Percentiles rank a stretch among this genome's conserved stretches.
phyloP scores from a whole-genome alignment of 345 rosid genomes.

The Mallotus nudiflorus region DNA sequence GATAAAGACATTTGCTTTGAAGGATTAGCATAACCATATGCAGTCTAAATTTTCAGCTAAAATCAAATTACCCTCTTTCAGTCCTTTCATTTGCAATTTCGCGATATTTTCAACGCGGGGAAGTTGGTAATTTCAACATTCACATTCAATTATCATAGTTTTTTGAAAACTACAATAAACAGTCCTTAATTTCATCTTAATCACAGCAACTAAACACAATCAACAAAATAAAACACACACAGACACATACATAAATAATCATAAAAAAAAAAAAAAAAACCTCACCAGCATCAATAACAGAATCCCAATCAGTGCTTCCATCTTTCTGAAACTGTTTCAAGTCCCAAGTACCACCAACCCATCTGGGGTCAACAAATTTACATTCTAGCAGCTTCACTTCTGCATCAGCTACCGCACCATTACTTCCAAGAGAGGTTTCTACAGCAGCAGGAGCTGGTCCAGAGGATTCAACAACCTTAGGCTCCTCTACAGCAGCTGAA shows the following conservation, averaged over 20 bases:
- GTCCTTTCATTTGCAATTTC: background rate
- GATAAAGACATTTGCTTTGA: background rate
- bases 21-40: background rate
- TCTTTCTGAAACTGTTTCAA: slow-evolving; percentile 66
- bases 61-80: background rate
- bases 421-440: slow-evolving; percentile 26
- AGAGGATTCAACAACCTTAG: slow-evolving; percentile 21
- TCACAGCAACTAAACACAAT: background rate
- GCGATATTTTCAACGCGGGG: background rate
- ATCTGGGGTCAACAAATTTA: slow-evolving; percentile 62
- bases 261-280: background rate
- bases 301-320: slow-evolving; percentile 80
- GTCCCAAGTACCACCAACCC: slow-evolving; percentile 96
- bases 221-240: background rate
- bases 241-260: background rate
- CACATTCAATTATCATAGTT: background rate
- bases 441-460: slow-evolving; percentile 14
- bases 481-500: slow-evolving; percentile 42
- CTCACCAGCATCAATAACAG: slow-evolving; percentile 91
- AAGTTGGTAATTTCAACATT: background rate
- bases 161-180: background rate
- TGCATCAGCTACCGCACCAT: slow-evolving; percentile 35
- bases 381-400: slow-evolving; percentile 32
- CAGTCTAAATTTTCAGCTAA: background rate
- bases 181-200: background rate